Evolutionary conservation across 2,329 filamentous ascomycete species (phyloP), one percentile per base, ranked within the genome.

Genomic region (Exutisphaerella laricina): DNA sequence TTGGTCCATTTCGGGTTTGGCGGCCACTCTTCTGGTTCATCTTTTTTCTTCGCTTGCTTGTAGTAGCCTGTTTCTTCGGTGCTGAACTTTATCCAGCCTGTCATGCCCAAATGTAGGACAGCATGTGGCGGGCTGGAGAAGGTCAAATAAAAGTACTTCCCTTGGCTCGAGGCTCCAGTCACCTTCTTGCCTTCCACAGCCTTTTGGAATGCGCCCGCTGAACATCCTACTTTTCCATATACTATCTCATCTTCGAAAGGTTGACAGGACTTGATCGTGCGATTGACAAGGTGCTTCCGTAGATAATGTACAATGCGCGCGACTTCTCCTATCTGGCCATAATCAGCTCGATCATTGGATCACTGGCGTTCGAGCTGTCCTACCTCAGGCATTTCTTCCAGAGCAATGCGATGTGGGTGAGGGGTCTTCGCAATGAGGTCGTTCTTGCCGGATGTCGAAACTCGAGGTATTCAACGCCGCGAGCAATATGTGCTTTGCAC

Each of bases 71-170:
- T 88, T 47, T 82, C 79, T 44, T 87, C 82, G 49, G 82, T 81
- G 51, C 78, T 82, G 61, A 97, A 88, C 58, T 94, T 85, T 39
- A 97, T 74, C 92, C 92, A 97, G 5, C 92, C 80, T 12, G 72
- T 69, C 74, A 77, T 68, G 8, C 66, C 64, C 20, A 66, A 61
- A 47, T 67, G 64, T 59, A 66, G 60, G 4, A 97, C 79, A 0
- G 85, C 78, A 66, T 97, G 92, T 1, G 90, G 89, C 8, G 87
- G 77, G 7, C 77, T 75, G 18, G 78, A 75, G 77, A 86, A 85
- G 26, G 87, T 81, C 16, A 97, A 72, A 73, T 92, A 98, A 64
- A 98, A 97, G 62, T 97, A 97, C 75, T 97, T 98, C 7, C 92
- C 92, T 63, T 96, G 92, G 46, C 85, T 88, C 3, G 85, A 85